Evolutionary conservation across 257 asterid genomes (phyloP).

Genomic region (Ballota nigra): DNA sequence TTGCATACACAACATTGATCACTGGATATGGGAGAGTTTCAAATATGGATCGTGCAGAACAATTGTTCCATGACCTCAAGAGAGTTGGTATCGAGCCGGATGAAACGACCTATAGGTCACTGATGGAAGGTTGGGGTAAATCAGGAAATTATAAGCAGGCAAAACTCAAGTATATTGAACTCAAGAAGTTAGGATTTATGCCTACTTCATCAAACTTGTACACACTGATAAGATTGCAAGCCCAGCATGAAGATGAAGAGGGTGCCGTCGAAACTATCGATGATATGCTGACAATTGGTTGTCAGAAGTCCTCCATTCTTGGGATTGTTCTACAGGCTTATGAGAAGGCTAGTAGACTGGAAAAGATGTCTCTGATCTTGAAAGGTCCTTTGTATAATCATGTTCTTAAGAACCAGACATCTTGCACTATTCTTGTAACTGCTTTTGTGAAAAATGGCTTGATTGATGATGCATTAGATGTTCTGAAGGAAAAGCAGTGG

Average conservation of each 20-base stretch:
- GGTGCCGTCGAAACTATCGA: constrained; percentile 46
- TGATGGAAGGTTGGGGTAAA: constrained; percentile 96
- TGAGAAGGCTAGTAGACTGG: constrained; percentile 63
- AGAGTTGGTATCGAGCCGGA: constrained; percentile 61
- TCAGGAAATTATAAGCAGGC: constrained; percentile 50
- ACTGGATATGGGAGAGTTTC: constrained; percentile 82
- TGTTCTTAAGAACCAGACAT: constrained; percentile 51
- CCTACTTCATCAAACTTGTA: constrained; percentile 74
- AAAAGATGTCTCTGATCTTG: constrained; percentile 46
- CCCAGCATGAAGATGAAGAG: constrained; percentile 58
- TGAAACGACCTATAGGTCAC: constrained; percentile 83
- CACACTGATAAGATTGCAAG: constrained; percentile 85
- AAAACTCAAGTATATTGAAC: constrained; percentile 47
- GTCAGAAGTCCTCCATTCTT: constrained; percentile 66
- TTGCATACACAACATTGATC: constrained; percentile 85
- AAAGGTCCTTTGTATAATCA: constrained; percentile 59
- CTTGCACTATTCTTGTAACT: constrained; percentile 65
- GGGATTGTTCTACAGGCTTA: constrained; percentile 70
- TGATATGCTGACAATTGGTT: constrained; percentile 72
- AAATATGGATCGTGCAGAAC: constrained; percentile 57
- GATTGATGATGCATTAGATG: constrained; percentile 61
- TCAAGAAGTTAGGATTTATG: constrained; percentile 56
- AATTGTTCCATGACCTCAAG: constrained; percentile 48
- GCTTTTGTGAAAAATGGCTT: constrained; percentile 62
- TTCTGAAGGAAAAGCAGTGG: constrained; percentile 68